Evolutionary conservation across 2,329 filamentous ascomycete species (phyloP).

Genomic region (Colletotrichum sublineola): DNA sequence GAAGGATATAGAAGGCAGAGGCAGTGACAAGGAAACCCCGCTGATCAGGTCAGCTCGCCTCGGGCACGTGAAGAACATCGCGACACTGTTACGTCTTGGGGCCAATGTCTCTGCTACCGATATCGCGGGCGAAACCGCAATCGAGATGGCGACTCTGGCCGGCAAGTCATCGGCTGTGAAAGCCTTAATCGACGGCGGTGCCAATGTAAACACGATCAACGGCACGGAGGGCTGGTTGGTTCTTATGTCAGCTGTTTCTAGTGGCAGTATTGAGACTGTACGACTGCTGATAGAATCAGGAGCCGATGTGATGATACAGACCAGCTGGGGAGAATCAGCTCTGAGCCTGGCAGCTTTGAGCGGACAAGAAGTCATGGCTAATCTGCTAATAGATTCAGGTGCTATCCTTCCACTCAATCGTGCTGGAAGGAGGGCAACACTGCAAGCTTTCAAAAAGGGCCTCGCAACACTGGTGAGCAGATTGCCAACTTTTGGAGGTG

Average conservation of each 20-base stretch:
- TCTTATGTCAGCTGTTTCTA: neutral
- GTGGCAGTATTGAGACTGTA: neutral
- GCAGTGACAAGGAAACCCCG: slow-evolving; percentile 1
- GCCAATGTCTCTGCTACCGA: neutral
- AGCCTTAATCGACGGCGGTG: neutral
- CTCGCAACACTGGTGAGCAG: neutral
- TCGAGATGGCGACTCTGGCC: neutral
- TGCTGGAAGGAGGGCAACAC: slow-evolving; percentile 1
- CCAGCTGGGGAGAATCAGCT: neutral
- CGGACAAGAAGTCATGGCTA: neutral
- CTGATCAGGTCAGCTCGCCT: slow-evolving; percentile 2
- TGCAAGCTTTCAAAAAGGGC: neutral
- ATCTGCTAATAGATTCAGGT: neutral
- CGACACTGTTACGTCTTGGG: neutral
- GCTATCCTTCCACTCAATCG: neutral
- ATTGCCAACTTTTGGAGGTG: neutral
- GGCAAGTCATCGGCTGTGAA: neutral
- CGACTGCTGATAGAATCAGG: neutral
- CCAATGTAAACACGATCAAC: neutral
- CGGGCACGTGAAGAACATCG: neutral
- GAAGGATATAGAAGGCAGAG: slow-evolving; percentile 10
- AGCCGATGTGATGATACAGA: neutral
- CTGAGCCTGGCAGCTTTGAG: neutral
- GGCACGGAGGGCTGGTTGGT: neutral
- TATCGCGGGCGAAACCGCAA: neutral